Evolutionary conservation across 179 eudicot species (phyloP).

Genomic region (Patellifolia procumbens): DNA sequence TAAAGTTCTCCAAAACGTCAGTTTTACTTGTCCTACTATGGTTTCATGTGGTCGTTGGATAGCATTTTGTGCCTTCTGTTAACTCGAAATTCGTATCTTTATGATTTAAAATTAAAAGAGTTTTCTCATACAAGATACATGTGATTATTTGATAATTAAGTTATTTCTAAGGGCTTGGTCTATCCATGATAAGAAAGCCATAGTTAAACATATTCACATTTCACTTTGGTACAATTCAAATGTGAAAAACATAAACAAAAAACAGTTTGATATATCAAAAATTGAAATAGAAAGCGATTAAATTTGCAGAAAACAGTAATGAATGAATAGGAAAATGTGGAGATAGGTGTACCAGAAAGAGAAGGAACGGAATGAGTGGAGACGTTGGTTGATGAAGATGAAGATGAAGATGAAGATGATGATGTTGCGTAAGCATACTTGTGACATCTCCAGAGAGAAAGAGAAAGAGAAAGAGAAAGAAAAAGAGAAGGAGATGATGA

Average conservation of each 20-base stretch:
- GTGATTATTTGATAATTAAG: too few relatives aligned
- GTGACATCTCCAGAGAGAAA: background rate
- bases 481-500: too few relatives aligned
- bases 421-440: background rate
- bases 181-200: background rate
- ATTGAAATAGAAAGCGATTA: background rate
- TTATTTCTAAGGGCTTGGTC: background rate
- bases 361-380: background rate
- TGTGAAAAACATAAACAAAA: too few relatives aligned
- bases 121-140: too few relatives aligned
- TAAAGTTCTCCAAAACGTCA: background rate
- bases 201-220: background rate
- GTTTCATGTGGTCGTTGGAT: too few relatives aligned
- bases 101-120: too few relatives aligned
- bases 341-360: conserved; percentile 15
- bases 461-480: background rate
- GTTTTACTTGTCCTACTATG: background rate
- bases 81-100: too few relatives aligned
- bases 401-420: background rate
- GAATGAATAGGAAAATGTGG: background rate
- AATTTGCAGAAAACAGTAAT: background rate
- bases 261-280: too few relatives aligned
- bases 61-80: too few relatives aligned
- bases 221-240: background rate
- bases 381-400: conserved; percentile 9